Evolutionary conservation across 768 basidiomycete species (phyloP), one percentile per base, ranked within the genome.

Genomic region (Pulveroboletus sp.): DNA sequence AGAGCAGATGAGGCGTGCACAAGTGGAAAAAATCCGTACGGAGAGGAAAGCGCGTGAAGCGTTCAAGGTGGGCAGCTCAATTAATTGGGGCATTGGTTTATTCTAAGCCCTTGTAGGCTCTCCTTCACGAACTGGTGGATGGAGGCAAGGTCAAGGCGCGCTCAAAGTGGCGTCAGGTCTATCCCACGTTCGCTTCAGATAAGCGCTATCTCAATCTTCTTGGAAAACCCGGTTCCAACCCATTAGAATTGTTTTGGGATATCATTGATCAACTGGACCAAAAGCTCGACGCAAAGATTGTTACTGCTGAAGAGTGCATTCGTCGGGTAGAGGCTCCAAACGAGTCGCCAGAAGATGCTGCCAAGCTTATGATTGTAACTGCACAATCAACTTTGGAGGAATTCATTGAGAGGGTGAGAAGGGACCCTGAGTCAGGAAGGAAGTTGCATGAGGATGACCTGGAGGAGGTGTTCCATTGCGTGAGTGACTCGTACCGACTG

Each of bases 171-270:
- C 93, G 93, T 65, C 78, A 86, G 30, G 77, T 93, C 23, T 93
- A 93, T 58, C 85, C 89, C 0, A 69, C 75, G 20, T 84, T 98
- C 71, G 73, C 75, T 7, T 74, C 84, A 29, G 91, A 96, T 62
- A 74, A 78, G 37, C 82, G 91, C n/a, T 99, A 98, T 71, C 75
- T 86, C 36, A 76, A 79, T 52, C 82, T 98, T 68, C 82, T 98
- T 16, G 95, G 96, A 14, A 89, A 87, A 59, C 89, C 90, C 8
- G 96, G 96, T 13, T 95, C 93, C 2, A 93, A 89, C 57, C 94
- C 95, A 1, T 77, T 99, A 26, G 96, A 99, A 61, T 78, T 98
- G 5, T 98, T 96, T 71, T 96, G 93, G 92, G 95, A 98, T 68
- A 65, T 78, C 10, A 86, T 96, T 38, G 96, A 99, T 67, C 76